These are phyloP conservation scores for Henckelia pumila DNA, from an alignment of 257 asterid species.

Conservation along the genomic window DNA sequence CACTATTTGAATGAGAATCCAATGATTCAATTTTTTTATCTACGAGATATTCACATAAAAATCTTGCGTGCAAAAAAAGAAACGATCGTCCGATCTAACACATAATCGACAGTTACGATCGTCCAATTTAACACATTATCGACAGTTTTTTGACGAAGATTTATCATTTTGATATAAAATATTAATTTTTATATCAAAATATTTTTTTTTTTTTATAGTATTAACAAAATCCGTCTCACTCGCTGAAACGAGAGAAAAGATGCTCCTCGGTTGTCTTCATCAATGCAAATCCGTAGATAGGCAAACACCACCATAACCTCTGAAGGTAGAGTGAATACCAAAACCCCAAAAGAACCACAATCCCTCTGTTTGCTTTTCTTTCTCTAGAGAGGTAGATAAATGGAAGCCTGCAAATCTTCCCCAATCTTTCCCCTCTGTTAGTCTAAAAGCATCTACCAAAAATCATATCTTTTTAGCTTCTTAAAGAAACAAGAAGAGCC, in stretches of 20 bases:
- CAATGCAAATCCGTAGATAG: conserved; percentile 36
- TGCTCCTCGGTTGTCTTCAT: conserved; percentile 14
- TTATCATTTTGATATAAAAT: no score
- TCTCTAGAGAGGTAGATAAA: conserved; percentile 20
- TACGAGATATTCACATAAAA: no score
- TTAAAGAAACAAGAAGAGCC: conserved; percentile 14
- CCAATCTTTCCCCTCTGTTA: conserved; percentile 32
- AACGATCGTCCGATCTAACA: no score
- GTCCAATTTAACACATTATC: no score
- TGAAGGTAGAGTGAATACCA: conserved; percentile 34
- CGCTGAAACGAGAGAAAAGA: conserved; percentile 40
- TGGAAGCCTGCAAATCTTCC: conserved; percentile 34
- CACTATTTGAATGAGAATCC: no score
- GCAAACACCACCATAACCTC: conserved; percentile 31
- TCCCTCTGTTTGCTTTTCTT: conserved; percentile 10
- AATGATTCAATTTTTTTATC: no score
- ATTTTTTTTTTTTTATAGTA: no score
- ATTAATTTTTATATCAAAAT: no score
- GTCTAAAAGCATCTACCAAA: conserved; percentile 27
- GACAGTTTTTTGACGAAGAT: no score
- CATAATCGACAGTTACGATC: no score
- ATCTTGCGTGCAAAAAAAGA: no score
- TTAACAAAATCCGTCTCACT: no score
- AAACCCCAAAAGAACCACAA: conserved; percentile 33
- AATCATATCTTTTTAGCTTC: conserved; percentile 27